A percentile compares a stretch with the other conserved stretches of the same genome.
Evolutionary conservation across 768 basidiomycete genomes (phyloP).

Genomic region (Dioszegia hungarica): DNA sequence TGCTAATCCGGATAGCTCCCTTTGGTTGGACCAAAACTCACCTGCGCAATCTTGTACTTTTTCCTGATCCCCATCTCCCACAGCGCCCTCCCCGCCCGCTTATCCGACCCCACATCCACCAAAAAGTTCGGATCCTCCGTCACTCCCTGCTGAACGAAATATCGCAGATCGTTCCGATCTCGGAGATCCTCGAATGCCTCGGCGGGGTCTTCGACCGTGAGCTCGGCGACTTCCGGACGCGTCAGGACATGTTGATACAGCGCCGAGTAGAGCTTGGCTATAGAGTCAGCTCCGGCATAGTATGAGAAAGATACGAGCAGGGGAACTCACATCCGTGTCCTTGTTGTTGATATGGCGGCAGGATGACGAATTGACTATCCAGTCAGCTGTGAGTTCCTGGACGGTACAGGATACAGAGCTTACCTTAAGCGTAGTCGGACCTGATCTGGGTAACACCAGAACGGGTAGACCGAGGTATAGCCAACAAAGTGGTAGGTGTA

Average conservation of each 20-base stretch:
- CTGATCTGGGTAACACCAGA: slow-evolving; percentile 91
- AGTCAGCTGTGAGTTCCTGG: neutral
- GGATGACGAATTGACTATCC: slow-evolving; percentile 83
- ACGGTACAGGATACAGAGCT: slow-evolving; percentile 22
- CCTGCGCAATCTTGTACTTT: slow-evolving; percentile 83
- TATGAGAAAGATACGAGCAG: too few species aligned
- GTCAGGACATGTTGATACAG: slow-evolving; percentile 72
- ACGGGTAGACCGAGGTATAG: slow-evolving; percentile 89
- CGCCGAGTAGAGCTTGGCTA: slow-evolving; percentile 80
- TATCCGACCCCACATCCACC: slow-evolving; percentile 72
- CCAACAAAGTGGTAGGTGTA: slow-evolving; percentile 84
- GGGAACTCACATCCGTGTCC: slow-evolving; percentile 77
- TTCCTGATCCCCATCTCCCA: slow-evolving; percentile 77
- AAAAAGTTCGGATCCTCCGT: slow-evolving; percentile 61
- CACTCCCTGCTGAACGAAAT: slow-evolving; percentile 73
- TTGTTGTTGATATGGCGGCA: slow-evolving; percentile 80
- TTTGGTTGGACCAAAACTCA: slow-evolving; percentile 50
- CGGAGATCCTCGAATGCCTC: slow-evolving; percentile 96
- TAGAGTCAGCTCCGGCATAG: neutral
- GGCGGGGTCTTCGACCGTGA: slow-evolving; percentile 95
- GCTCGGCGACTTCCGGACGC: slow-evolving; percentile 69
- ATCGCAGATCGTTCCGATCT: slow-evolving; percentile 81
- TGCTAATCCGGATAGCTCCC: too few species aligned
- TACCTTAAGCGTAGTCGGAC: slow-evolving; percentile 81
- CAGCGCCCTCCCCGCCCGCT: slow-evolving; percentile 40